Evolutionary conservation across 2,329 filamentous ascomycete species (phyloP), one percentile per base, ranked within the genome.

Genomic region (Colletotrichum cuscutae): DNA sequence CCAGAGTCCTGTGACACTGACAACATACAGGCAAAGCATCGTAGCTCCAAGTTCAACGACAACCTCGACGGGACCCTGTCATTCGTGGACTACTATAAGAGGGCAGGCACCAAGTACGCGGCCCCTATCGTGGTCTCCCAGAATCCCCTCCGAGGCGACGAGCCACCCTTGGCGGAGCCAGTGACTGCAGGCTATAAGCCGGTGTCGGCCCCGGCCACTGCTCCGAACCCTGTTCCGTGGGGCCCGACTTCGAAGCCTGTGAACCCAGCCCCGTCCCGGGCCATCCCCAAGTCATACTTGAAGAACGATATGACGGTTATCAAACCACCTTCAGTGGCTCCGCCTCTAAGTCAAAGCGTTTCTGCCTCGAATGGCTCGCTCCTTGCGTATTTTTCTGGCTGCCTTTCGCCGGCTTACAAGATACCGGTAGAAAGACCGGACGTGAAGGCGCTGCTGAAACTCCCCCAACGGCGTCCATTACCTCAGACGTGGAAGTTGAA

Each of bases 1-100:
- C 4, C 4, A 42, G 19, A 26, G 7, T 2, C 8, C 15, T 19
- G 4, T 30, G 15, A 63, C 12, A 28, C 71, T 75, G 19, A 76
- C 28, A 22, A 6, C 9, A 11, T 49, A 61, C 52, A 78, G 76
- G 19, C n/a, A 54, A 42, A 67, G 46, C 67, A 81, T 65, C 69
- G 69, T 42, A 69, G 62, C n/a, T 54, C 22, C 1, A 61, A 72
- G 9, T 78, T 84, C 58, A 84, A 85, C 32, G 84, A 85, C 65
- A 85, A 85, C 32, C 76, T 76, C 3, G 84, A 85, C 11, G 84
- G 84, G 3, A 85, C 83, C 0, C 63, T 85, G 11, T 78, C 81
- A 19, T 72, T 78, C 11, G 53, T 83, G 3, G 76, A 76, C 11
- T 54, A 53, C 28, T 72, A 74, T 15, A 46, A 52, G 13, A 71